A percentile compares a stretch with the other conserved stretches of the same genome.
Evolutionary conservation across 2,329 filamentous ascomycete genomes (phyloP).

Genomic region (Leptographium flavum): DNA sequence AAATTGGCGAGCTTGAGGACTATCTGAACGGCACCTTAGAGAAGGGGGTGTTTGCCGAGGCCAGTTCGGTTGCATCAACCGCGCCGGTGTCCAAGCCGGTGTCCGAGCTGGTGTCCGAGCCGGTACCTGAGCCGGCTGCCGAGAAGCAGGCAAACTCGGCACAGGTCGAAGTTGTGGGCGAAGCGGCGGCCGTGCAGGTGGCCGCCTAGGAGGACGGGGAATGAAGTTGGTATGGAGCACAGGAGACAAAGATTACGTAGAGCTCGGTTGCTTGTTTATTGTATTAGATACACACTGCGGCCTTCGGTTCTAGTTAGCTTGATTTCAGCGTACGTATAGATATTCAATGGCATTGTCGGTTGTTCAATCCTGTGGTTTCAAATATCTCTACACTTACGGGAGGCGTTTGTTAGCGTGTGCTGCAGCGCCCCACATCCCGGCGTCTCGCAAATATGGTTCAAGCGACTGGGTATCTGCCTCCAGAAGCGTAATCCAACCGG

Average conservation of each 20-base stretch:
- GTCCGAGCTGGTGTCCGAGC: too few relatives aligned
- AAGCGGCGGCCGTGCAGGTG: neutral
- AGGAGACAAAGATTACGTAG: neutral
- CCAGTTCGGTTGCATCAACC: constrained; percentile 1
- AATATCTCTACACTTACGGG: too few relatives aligned
- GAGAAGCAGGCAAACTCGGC: neutral
- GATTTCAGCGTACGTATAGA: neutral
- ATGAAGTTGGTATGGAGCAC: too few relatives aligned
- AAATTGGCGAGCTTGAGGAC: constrained; percentile 73
- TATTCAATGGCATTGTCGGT: too few relatives aligned
- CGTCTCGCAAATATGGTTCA: neutral
- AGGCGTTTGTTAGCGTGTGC: neutral
- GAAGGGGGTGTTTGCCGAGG: constrained; percentile 9
- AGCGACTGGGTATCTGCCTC: neutral
- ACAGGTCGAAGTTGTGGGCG: neutral
- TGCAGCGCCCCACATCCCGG: neutral
- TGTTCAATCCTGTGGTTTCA: too few relatives aligned
- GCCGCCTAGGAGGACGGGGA: neutral
- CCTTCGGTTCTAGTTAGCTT: too few relatives aligned
- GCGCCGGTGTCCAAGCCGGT: too few relatives aligned
- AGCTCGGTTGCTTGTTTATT: too few relatives aligned
- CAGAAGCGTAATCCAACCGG: neutral
- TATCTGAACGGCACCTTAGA: constrained; percentile 57
- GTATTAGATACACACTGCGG: too few relatives aligned
- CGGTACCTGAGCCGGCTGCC: neutral